A percentile compares a stretch with the other conserved stretches of the same genome.
phyloP scores from a whole-genome alignment of 306 rosid genomes.

The Crataegus laevigata region DNA sequence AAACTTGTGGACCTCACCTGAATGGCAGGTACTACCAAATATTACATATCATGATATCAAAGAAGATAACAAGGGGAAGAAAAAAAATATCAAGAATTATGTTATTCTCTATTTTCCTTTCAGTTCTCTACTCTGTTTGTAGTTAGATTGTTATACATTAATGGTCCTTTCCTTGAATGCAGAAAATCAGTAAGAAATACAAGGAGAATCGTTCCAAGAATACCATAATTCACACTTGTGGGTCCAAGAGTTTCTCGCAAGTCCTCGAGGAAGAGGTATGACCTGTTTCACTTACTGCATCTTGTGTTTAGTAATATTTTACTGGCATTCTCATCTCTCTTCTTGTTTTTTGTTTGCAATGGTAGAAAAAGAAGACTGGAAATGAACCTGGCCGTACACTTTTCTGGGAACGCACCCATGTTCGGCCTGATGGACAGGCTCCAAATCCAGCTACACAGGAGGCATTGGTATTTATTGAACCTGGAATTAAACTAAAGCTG shows the following conservation, averaged over 20 bases:
- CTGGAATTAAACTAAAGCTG: neutral
- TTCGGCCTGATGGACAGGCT: neutral
- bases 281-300: neutral
- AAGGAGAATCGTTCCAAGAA: conserved; percentile 1
- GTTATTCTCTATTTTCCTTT: neutral
- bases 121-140: neutral
- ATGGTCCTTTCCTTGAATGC: neutral
- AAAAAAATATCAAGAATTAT: no score
- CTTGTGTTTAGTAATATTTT: neutral
- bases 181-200: neutral
- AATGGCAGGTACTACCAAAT: conserved; percentile 1
- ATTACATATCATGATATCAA: neutral
- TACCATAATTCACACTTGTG: neutral
- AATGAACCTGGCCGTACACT: neutral
- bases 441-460: conserved; percentile 2
- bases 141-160: neutral
- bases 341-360: neutral
- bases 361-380: neutral
- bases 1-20: conserved; percentile 4
- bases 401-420: neutral
- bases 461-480: neutral
- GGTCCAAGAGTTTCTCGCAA: conserved; percentile 1
- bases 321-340: neutral
- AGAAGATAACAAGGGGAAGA: neutral
- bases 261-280: neutral